Percentiles rank a stretch among this genome's conserved stretches.
Conservation (phyloP, 2,329 filamentous ascomycete genomes). For the Chaetothyriales sp. region DNA sequence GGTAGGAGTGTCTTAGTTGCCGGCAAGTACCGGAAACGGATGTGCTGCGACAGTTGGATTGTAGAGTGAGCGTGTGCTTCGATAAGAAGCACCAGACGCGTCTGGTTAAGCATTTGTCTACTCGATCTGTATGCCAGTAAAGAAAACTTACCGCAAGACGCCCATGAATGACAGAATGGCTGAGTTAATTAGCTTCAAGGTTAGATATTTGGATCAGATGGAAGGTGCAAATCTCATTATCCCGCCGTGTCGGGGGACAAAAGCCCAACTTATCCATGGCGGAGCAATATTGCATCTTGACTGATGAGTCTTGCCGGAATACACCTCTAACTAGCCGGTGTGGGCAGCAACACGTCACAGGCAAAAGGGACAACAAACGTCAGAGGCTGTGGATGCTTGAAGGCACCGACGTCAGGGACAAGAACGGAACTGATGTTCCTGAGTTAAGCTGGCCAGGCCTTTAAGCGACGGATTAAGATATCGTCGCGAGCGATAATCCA, state of each 20-base stretch:
- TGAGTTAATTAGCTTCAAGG: neutral
- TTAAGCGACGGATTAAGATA: no score
- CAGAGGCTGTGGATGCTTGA: neutral
- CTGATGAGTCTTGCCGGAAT: neutral
- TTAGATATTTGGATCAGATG: neutral
- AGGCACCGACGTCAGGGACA: no score
- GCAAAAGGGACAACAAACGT: neutral
- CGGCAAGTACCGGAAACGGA: neutral
- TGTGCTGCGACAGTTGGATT: neutral
- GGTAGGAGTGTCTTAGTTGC: neutral
- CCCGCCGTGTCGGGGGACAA: neutral
- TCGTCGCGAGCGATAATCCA: no score
- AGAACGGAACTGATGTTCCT: no score
- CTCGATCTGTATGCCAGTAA: neutral
- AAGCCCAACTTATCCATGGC: neutral
- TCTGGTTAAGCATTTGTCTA: neutral
- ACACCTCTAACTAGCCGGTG: neutral
- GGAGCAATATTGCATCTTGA: neutral
- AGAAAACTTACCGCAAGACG: neutral
- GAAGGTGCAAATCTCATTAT: neutral
- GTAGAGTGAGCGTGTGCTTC: neutral
- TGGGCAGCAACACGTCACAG: neutral
- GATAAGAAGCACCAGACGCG: neutral
- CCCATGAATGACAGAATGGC: no score
- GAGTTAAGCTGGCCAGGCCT: no score